Percentiles rank a stretch among this genome's conserved stretches.
These are phyloP conservation scores for Xylaria sp. DNA, from an alignment of 2,329 filamentous ascomycete species.

Conservation along the genomic window DNA sequence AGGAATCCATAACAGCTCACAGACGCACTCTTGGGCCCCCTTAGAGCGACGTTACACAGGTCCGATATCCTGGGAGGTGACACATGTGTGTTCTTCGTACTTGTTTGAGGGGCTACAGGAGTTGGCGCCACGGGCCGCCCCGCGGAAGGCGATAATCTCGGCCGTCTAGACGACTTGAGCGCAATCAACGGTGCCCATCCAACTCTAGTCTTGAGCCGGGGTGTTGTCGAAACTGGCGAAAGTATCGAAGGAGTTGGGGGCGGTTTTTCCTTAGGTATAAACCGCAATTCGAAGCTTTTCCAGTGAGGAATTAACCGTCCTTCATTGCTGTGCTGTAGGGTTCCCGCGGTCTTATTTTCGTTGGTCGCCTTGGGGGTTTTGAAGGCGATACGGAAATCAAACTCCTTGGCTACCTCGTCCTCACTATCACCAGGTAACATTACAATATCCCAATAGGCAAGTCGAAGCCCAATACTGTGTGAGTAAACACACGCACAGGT, in stretches of 20 bases:
- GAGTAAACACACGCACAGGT: background rate
- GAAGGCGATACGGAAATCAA: background rate
- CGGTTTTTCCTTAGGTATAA: background rate
- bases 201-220: background rate
- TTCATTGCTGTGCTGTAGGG: background rate
- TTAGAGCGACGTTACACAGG: background rate
- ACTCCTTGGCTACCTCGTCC: background rate
- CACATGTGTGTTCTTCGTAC: background rate
- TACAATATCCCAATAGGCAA: background rate
- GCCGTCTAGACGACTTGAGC: background rate
- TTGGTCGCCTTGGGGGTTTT: background rate
- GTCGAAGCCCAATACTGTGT: conserved; percentile 9
- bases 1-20: background rate
- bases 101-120: background rate
- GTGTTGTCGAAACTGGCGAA: background rate
- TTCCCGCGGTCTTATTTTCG: background rate
- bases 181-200: background rate
- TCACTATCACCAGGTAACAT: background rate
- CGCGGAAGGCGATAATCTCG: too few species aligned
- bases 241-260: background rate
- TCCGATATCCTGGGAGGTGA: background rate
- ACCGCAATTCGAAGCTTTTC: background rate
- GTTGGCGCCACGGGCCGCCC: background rate
- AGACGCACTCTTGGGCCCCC: background rate
- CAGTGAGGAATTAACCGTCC: background rate